These are phyloP conservation scores for Epithele typhae DNA, from an alignment of 768 basidiomycete genomes.

Conservation along the genomic window DNA sequence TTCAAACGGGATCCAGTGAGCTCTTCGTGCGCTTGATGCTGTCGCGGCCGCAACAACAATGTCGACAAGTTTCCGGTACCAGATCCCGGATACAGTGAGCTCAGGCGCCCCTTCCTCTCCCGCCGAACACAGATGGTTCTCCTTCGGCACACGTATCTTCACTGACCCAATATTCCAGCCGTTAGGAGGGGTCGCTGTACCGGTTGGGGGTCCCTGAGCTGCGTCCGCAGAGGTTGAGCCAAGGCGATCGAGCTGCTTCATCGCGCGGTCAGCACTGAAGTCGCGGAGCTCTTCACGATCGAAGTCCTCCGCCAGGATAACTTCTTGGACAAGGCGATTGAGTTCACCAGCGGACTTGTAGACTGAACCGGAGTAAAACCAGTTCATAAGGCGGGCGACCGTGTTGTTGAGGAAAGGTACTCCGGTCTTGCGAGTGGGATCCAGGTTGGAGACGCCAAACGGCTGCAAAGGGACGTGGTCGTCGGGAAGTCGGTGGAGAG, in stretches of 20 bases:
- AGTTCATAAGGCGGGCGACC: conserved; percentile 22
- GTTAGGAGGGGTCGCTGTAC: conserved; percentile 12
- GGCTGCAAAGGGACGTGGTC: background rate
- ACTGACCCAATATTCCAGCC: conserved; percentile 14
- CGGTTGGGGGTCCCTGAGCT: too few species aligned
- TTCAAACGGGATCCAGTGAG: conserved; percentile 7
- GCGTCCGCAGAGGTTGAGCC: background rate
- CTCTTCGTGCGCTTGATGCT: background rate
- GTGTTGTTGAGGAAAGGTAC: conserved; percentile 12
- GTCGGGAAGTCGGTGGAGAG: background rate
- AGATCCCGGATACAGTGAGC: conserved; percentile 26
- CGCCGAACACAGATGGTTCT: background rate
- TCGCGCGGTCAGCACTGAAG: background rate
- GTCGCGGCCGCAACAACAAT: conserved; percentile 3
- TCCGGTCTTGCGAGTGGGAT: background rate
- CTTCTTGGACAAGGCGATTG: conserved; percentile 19
- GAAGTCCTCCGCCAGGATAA: background rate
- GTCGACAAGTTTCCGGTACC: conserved; percentile 19
- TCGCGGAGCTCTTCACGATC: background rate
- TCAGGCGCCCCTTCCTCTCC: conserved; percentile 25
- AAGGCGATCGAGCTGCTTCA: background rate
- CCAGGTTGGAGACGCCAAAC: background rate
- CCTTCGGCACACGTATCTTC: conserved; percentile 23
- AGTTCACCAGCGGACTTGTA: conserved; percentile 24
- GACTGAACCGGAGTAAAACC: conserved; percentile 25